These are phyloP conservation scores for Irpex sp. DNA, from an alignment of 1,284 basidiomycete genomes.

Conservation along the genomic window DNA sequence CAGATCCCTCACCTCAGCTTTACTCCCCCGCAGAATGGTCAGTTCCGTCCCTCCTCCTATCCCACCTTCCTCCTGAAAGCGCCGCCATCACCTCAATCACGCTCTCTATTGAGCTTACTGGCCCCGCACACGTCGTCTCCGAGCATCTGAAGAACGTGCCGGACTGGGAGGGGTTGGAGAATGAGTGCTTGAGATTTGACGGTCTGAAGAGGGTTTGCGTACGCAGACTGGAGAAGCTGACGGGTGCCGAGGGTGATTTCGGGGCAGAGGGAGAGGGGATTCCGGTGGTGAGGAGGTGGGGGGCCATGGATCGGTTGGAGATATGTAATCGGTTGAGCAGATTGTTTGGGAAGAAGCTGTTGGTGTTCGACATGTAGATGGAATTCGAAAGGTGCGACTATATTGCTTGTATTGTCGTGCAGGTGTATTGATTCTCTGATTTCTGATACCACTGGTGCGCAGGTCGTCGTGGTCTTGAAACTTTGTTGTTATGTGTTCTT, in stretches of 20 bases:
- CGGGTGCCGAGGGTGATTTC: background rate
- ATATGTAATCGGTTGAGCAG: background rate
- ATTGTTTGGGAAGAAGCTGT: background rate
- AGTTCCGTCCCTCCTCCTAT: background rate
- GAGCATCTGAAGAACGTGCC: background rate
- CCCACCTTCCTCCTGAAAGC: background rate
- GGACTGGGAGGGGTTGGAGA: conserved; percentile 2
- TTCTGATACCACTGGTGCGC: no score
- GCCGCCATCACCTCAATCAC: background rate
- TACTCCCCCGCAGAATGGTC: conserved; percentile 8
- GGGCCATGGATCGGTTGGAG: background rate
- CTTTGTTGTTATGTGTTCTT: no score
- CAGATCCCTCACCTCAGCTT: background rate
- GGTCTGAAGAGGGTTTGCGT: background rate
- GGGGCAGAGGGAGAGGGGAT: no score
- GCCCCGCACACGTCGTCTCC: background rate
- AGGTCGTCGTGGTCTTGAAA: no score
- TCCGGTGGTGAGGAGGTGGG: background rate
- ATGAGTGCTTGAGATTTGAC: background rate
- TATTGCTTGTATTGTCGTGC: no score
- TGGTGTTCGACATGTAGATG: background rate
- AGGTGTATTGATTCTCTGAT: no score
- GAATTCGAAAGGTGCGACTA: no score
- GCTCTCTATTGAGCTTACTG: conserved; percentile 3
- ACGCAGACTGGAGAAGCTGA: background rate